A percentile compares a stretch with the other conserved stretches of the same genome.
phyloP scores from a whole-genome alignment of 345 rosid genomes.

The Cardamine resedifolia region DNA sequence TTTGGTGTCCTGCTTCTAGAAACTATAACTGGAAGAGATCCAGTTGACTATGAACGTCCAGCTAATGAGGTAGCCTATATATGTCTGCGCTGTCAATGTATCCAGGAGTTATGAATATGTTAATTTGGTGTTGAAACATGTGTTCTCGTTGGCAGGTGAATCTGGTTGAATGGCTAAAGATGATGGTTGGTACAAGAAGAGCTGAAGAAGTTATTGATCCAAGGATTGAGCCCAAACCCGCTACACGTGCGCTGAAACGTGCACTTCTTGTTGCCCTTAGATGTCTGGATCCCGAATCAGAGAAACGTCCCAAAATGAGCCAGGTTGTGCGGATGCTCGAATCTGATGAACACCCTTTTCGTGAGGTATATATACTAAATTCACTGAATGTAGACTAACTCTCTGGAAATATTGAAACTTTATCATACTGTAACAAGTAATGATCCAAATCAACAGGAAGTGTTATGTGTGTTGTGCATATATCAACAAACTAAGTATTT shows the following conservation, averaged over 20 bases:
- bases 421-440: not conserved
- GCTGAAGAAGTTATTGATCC: conserved; percentile 92
- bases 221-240: conserved; percentile 65
- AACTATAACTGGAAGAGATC: conserved; percentile 91
- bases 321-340: conserved; percentile 91
- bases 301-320: conserved; percentile 92
- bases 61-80: conserved; percentile 63
- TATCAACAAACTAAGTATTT: not conserved
- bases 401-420: not conserved
- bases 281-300: conserved; percentile 88
- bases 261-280: conserved; percentile 81
- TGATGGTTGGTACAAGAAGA: conserved; percentile 92
- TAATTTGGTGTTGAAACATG: conserved; percentile 13
- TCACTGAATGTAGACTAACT: not conserved
- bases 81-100: conserved; percentile 2
- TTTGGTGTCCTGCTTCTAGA: conserved; percentile 90
- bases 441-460: conserved; percentile 3
- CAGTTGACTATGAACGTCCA: conserved; percentile 90
- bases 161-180: conserved; percentile 94
- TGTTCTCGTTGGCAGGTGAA: conserved; percentile 56
- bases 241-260: conserved; percentile 74
- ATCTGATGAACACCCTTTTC: conserved; percentile 79
- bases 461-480: not conserved
- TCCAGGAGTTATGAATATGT: conserved; percentile 15
- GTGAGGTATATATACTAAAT: conserved; percentile 53